Evolutionary conservation across 2,329 filamentous ascomycete genomes (phyloP).

Genomic region (Chrysoporthe cubensis): DNA sequence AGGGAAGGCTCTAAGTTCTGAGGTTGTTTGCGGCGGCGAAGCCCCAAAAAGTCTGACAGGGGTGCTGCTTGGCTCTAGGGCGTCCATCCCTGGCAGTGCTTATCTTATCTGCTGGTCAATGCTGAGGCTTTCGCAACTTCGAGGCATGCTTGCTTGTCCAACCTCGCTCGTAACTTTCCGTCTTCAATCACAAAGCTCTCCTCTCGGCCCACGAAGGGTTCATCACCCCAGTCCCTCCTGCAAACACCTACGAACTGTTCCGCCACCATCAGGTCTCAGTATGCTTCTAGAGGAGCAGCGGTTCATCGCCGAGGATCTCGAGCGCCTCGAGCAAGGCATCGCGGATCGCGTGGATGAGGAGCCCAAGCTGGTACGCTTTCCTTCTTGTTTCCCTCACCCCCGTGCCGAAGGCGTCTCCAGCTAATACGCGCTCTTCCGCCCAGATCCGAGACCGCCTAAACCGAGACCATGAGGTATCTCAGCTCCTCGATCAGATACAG

Average conservation of each 20-base stretch:
- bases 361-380: constrained; percentile 71
- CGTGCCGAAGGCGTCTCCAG: background rate
- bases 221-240: background rate
- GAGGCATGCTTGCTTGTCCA: constrained; percentile 4
- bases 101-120: constrained; percentile 25
- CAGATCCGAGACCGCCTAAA: constrained; percentile 88
- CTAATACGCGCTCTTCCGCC: constrained; percentile 31
- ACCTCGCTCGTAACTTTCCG: background rate
- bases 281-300: constrained; percentile 94
- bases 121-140: constrained; percentile 9
- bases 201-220: background rate
- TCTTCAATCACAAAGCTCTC: background rate
- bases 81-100: constrained; percentile 11
- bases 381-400: background rate
- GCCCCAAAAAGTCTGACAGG: constrained; percentile 27
- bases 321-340: constrained; percentile 92
- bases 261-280: constrained; percentile 27
- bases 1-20: background rate
- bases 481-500: constrained; percentile 86
- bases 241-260: background rate
- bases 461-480: constrained; percentile 88
- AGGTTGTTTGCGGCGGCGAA: constrained; percentile 15
- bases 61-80: constrained; percentile 7
- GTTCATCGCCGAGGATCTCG: constrained; percentile 92
- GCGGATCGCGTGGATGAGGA: constrained; percentile 88